Evolutionary conservation across 305 asterid genomes (phyloP), one percentile per base, ranked within the genome.

Genomic region (Nicotiana rustica): DNA sequence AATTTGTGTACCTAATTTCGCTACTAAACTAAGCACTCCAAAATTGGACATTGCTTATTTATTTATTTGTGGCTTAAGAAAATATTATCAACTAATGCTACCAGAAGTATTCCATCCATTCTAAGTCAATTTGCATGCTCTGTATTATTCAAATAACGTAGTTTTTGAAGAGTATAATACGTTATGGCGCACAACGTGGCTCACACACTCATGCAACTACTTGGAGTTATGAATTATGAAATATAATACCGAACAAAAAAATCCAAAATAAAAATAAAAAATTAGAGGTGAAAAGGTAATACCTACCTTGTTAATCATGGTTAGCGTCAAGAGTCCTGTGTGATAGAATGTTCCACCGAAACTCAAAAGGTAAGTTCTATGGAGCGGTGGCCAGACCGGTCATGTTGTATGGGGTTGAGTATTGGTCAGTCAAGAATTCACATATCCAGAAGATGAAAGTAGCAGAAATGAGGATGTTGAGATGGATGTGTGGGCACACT

Each of bases 121-220:
- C 73, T 67, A 31, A 31, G 71, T 66, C 73, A 67, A 67, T 33
- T 6, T 66, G 21, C 44, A 66, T 66, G 12, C 19, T 29, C 5
- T 31, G 21, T 66, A 65, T 5, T 29, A 31, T 66, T 66, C 19
- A 66, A 67, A 15, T 33, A 67, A 3, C 25, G 21, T 66, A 5
- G 17, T 31, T 66, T 66, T 2, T 15, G 1, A 33, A 6, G 73
- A 18, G 49, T 33, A 67, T 31, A 31, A 67, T 33, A 33, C 6
- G 13, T 67, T 75, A 52, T 52, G 47, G 49, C 9, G 3, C 52
- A 15, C 52, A 15, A 75, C 79, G 61, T 47, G 79, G 4, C 65
- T 75, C 47, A 52, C 47, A 52, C 65, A 75, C 47, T 25, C 66
- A 75, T 29, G 66, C 31, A 52, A 75, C 47, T 55, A 49, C 44